Evolutionary conservation across 2,329 filamentous ascomycete genomes (phyloP), one percentile per base, ranked within the genome.

Genomic region (Pseudogymnoascus sp.): DNA sequence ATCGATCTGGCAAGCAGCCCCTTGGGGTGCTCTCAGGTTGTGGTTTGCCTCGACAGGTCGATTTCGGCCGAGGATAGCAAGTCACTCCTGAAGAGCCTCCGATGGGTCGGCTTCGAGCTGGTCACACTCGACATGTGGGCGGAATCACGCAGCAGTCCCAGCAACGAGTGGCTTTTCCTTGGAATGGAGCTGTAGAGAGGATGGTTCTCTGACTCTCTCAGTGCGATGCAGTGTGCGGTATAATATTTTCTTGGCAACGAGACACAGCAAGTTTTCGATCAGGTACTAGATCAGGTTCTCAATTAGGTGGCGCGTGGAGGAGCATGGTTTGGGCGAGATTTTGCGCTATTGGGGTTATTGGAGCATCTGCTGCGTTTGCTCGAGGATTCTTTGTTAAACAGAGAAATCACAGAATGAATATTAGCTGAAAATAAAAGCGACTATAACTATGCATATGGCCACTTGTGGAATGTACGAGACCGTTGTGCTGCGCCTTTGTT

Each of bases 51-150:
- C 64, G 90, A 93, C 73, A 88, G 91, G 65, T 78, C 79, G 50
- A 83, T 87, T 64, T 80, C 83, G 38, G 75, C 80, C 25, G 76
- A 81, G 62, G 84, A 89, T 64, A 78, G 82, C 62, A 83, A 87
- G 67, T 79, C 85, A 62, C 78, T 93, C 67, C 84, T 88, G 70
- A 90, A 88, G 73, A 92, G 91, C 69, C 82, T 97, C 59, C 89
- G 91, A 72, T 97, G 92, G 92, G 92, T 95, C 66, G 92, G 92
- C 61, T 96, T 96, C 71, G 89, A 90, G 71, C 82, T 93, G 66
- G 86, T 85, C 58, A 93, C 89, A 22, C 80, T 97, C 43, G 87
- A 91, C 67, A 82, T 84, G 67, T 96, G 91, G 87, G 82, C 83
- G 14, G 76, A 79, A 50, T 39, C 57, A 58, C 78, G 80, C 38